These are phyloP conservation scores for Cyberlindnera subsufficiens DNA, from an alignment of 805 yeast genomes.

Conservation along the genomic window DNA sequence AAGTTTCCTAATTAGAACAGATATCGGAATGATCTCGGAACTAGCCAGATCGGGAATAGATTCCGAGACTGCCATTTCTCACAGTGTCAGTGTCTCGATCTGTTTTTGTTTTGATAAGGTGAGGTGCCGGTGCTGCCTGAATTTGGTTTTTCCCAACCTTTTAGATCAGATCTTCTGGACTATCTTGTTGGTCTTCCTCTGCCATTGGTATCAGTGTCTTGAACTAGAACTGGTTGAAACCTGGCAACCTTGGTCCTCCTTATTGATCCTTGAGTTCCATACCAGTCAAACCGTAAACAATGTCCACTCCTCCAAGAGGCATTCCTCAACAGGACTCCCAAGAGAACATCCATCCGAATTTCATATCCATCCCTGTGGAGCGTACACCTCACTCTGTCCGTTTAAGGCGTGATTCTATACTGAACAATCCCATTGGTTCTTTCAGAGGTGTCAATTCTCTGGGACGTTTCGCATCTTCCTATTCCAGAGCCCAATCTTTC, in stretches of 20 bases:
- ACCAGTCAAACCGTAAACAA: neutral
- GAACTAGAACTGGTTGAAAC: too few species aligned
- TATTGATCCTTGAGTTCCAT: neutral
- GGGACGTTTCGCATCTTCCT: slow-evolving; percentile 74
- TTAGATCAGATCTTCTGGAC: too few species aligned
- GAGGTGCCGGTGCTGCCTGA: too few species aligned
- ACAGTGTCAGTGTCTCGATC: too few species aligned
- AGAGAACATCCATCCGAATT: slow-evolving; percentile 1
- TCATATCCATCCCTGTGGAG: slow-evolving; percentile 14
- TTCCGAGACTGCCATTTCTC: too few species aligned
- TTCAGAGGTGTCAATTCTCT: slow-evolving; percentile 63
- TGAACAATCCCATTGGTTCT: slow-evolving; percentile 48
- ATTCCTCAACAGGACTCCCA: neutral
- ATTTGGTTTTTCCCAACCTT: too few species aligned
- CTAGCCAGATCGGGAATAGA: too few species aligned
- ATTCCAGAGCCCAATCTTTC: slow-evolving; percentile 72
- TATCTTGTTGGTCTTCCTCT: too few species aligned
- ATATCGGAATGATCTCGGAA: too few species aligned
- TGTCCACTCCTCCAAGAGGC: neutral
- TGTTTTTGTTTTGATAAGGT: too few species aligned
- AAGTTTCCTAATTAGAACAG: too few species aligned
- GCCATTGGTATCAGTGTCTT: too few species aligned
- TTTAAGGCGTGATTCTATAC: slow-evolving; percentile 31
- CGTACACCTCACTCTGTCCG: slow-evolving; percentile 17
- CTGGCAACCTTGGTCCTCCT: neutral